phyloP scores from a whole-genome alignment of 768 basidiomycete genomes.

The Tephrocybe sp. region DNA sequence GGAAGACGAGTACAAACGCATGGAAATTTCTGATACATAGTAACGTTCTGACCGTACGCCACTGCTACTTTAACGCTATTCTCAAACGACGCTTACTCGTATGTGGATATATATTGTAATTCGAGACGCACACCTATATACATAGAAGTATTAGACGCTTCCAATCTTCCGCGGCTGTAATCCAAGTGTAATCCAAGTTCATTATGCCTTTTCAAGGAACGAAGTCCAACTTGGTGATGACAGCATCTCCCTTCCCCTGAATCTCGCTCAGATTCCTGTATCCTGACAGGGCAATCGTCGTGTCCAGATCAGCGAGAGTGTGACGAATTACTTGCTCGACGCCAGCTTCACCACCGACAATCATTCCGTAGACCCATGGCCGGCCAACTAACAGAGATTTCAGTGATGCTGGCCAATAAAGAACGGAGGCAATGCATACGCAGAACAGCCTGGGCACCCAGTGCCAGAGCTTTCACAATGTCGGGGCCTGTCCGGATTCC shows the following conservation, averaged over 20 bases:
- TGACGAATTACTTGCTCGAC: conserved; percentile 72
- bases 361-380: conserved; percentile 74
- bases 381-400: conserved; percentile 52
- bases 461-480: conserved; percentile 79
- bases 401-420: conserved; percentile 1
- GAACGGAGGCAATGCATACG: conserved; percentile 44
- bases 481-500: conserved; percentile 85
- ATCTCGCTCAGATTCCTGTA: conserved; percentile 60
- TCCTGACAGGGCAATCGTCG: conserved; percentile 63
- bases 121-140: too few relatives aligned
- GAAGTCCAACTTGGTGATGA: conserved; percentile 45
- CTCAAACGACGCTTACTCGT: too few relatives aligned
- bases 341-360: conserved; percentile 69
- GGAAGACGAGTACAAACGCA: too few relatives aligned
- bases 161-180: too few relatives aligned
- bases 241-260: conserved; percentile 54
- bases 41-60: too few relatives aligned
- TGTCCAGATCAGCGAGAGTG: conserved; percentile 68
- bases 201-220: conserved; percentile 17
- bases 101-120: too few relatives aligned
- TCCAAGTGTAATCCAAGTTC: too few relatives aligned
- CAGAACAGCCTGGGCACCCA: conserved; percentile 82
- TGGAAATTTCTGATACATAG: too few relatives aligned
- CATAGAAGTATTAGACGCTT: too few relatives aligned
- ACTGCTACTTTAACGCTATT: too few relatives aligned